phyloP scores from a whole-genome alignment of 495 filamentous ascomycete species.

The Penicillium riverlandense region DNA sequence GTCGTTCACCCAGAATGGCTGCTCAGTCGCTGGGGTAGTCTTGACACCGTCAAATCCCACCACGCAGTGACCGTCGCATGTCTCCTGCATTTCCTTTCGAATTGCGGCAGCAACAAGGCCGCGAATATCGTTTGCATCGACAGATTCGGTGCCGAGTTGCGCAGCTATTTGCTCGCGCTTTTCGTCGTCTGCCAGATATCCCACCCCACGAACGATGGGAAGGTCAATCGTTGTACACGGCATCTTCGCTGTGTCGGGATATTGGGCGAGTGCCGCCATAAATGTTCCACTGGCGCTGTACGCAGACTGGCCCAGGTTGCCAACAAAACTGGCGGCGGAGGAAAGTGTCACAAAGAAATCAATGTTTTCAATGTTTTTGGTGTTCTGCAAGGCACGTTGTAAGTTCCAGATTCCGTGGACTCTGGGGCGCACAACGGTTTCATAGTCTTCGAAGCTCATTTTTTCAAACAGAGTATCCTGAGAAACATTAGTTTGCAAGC shows the following conservation, averaged over 20 bases:
- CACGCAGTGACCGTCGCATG: conserved; percentile 19
- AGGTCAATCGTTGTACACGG: conserved; percentile 32
- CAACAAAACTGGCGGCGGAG: conserved; percentile 34
- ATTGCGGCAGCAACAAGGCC: conserved; percentile 22
- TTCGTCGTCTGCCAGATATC: conserved; percentile 29
- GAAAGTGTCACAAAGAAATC: conserved; percentile 49
- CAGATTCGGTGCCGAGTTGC: conserved; percentile 14
- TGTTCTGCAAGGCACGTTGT: conserved; percentile 38
- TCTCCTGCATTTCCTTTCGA: conserved; percentile 14
- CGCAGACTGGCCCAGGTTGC: conserved; percentile 34
- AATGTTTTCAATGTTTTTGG: conserved; percentile 13
- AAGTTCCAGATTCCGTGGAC: conserved; percentile 48
- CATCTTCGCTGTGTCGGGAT: conserved; percentile 22
- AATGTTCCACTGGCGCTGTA: conserved; percentile 37
- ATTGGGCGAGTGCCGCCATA: conserved; percentile 32
- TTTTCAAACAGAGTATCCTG: conserved; percentile 38
- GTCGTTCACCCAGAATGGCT: conserved; percentile 24
- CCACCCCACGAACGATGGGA: conserved; percentile 29
- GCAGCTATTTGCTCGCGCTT: conserved; percentile 13
- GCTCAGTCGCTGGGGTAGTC: conserved; percentile 7
- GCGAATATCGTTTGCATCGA: conserved; percentile 20
- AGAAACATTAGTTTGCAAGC: not conserved
- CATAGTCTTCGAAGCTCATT: conserved; percentile 38
- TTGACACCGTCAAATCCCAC: conserved; percentile 18
- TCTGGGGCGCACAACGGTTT: conserved; percentile 34